Evolutionary conservation across 495 filamentous ascomycete genomes (phyloP), one percentile per base, ranked within the genome.

Genomic region (Parmelia sp.): DNA sequence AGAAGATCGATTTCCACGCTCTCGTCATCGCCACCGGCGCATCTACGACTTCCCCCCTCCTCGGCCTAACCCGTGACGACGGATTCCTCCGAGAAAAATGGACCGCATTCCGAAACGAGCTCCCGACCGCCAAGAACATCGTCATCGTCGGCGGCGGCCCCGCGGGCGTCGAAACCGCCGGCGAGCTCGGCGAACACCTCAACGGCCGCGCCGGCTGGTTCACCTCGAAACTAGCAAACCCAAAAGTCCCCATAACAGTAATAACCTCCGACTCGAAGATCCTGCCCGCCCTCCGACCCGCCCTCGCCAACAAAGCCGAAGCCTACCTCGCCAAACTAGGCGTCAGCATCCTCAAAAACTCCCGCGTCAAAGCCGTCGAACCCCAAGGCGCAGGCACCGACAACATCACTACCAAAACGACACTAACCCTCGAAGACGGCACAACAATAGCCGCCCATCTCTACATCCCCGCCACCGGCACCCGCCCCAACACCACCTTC

Each of bases 161-260:
- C 0, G 66, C 73, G 1, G 76, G 73, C 0, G 62, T 80, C 23
- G 82, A 84, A 62, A 77, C 74, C 1, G 81, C 81, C 3, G 82
- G 80, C n/a, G 82, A 84, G 64, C 71, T 84, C 9, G 67, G 77
- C 51, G 79, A 82, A 53, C 72, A 76, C 63, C 73, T 83, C 11
- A 84, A 83, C 62, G 79, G 79, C 3, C 69, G 63, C 4, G 36
- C 71, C 0, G 71, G 72, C 1, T 74, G 71, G 70, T 73, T 77
- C 56, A 58, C 47, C 31, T 64, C 66, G 36, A 72, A 70, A 56
- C 6, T 70, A 31, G 37, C 68, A 27, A 66, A 73, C 35, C 76
- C 73, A 14, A 79, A 77, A 23, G 74, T 79, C 35, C 35, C 10
- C 4, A 36, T 36, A 5, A 36, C 35, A 4, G 35, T 36, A 4